Base-by-base conservation (phyloP, 768 basidiomycete genomes). In the Termitomyces sp. region DNA sequence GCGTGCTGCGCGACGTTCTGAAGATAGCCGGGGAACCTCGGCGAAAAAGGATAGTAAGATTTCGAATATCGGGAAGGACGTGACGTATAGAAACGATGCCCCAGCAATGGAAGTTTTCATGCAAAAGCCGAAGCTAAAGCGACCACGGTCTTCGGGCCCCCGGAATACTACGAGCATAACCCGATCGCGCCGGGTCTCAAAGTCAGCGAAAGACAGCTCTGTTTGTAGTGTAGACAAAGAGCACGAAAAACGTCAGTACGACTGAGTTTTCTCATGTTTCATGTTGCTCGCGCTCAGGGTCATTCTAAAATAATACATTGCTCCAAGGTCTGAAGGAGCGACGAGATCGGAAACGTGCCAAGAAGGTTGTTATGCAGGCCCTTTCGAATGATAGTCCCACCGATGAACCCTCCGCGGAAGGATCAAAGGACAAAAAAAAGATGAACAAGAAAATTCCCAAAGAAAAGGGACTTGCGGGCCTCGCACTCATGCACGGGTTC, bases 401-500 rank as follows among this genome's bases (percentile, higher is more conserved):
- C 10, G 48, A 59, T 28, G 38, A 31, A 30, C 26, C 50, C 19
- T 50, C 55, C 28, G 37, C 59, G n/a, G 53, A 56, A 54, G 61
- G 55, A 45, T 62, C 51, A 45, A 54, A 35, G 33, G 60, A 51
- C 52, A 65, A 50, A 44, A 66, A 71, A 67, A 10, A 52, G 33
- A 67, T 41, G 46, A 64, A 59, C 41, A 65, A 44, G 47, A 66
- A 66, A 53, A 67, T 61, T 33, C 56, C 64, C 42, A 71, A 68
- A 52, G 70, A 67, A n/a, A 78, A 70, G 45, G 55, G 74, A 10
- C 73, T 79, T 9, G 69, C 78, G 1, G 82, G 78, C 4, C 72
- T 87, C 35, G 84, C 85, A 0, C 72, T 89, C 28, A 83, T 89
- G 82, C 83, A 87, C 59, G 84, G 84, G 0, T 86, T 87, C 64